phyloP scores from a whole-genome alignment of 495 filamentous ascomycete species.

The Penicillium desertorum region DNA sequence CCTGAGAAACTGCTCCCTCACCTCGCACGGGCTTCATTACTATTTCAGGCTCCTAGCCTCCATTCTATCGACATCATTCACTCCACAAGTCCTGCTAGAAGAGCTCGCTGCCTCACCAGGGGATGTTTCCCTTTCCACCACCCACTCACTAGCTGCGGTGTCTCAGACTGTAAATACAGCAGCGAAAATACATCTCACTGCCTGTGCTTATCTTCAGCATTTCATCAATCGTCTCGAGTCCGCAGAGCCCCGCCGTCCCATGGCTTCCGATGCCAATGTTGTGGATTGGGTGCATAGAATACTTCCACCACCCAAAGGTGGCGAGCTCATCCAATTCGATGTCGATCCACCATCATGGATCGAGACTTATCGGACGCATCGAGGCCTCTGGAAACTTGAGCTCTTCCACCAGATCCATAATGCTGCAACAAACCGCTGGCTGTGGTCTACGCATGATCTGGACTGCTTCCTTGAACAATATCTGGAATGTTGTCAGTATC shows the following conservation, averaged over 20 bases:
- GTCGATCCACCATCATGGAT: slow-evolving; percentile 7
- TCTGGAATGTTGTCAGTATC: neutral
- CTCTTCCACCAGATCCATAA: slow-evolving; percentile 1
- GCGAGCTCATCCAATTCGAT: slow-evolving; percentile 4
- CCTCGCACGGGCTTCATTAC: neutral
- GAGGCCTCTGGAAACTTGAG: slow-evolving; percentile 6
- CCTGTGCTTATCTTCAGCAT: neutral
- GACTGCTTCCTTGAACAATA: slow-evolving; percentile 6
- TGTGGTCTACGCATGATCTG: slow-evolving; percentile 8
- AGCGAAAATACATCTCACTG: slow-evolving; percentile 2
- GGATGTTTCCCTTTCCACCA: slow-evolving; percentile 1
- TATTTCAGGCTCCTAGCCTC: slow-evolving; percentile 3
- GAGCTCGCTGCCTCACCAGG: neutral
- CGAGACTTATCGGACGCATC: slow-evolving; percentile 10
- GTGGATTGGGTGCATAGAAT: neutral
- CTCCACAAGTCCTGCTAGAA: neutral
- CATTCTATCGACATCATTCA: neutral
- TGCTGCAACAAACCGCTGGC: slow-evolving; percentile 5
- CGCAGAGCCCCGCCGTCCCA: slow-evolving; percentile 8
- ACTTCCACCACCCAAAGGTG: neutral
- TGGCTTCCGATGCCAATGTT: slow-evolving; percentile 1
- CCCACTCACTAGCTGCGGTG: slow-evolving; percentile 1
- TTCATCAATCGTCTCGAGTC: slow-evolving; percentile 1
- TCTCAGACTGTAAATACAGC: neutral
- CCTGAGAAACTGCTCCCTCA: neutral